A percentile compares a stretch with the other conserved stretches of the same genome.
Conservation (phyloP, 1,284 basidiomycete species). For the Ganoderma lucidum region DNA sequence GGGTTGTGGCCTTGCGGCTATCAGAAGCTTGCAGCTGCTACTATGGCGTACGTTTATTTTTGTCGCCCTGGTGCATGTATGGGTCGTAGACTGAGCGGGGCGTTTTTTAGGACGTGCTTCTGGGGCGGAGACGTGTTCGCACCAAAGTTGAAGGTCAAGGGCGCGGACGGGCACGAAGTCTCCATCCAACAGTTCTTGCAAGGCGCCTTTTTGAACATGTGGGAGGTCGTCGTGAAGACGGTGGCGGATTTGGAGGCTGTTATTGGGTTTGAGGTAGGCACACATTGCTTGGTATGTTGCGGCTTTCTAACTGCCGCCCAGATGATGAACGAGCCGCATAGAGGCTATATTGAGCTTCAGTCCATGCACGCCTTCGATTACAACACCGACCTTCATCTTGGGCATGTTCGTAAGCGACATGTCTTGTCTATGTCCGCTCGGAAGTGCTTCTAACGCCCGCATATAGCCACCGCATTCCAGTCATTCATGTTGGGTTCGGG, state of each 20-base stretch:
- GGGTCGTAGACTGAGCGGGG: background rate
- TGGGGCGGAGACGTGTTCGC: slow-evolving; percentile 91
- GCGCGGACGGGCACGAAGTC: slow-evolving; percentile 55
- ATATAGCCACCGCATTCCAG: slow-evolving; percentile 79
- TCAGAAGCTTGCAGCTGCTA: slow-evolving; percentile 87
- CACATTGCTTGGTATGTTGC: background rate
- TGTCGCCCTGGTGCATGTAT: background rate
- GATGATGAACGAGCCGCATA: slow-evolving; percentile 97
- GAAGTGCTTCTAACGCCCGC: background rate
- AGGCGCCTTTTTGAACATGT: slow-evolving; percentile 82
- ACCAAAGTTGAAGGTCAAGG: slow-evolving; percentile 70
- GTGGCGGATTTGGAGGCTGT: slow-evolving; percentile 83
- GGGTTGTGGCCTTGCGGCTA: slow-evolving; percentile 94
- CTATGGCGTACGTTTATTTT: slow-evolving; percentile 76
- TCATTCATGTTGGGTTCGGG: slow-evolving; percentile 88
- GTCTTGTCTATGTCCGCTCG: no score
- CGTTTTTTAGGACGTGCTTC: slow-evolving; percentile 70
- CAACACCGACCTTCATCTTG: slow-evolving; percentile 93
- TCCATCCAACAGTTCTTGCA: slow-evolving; percentile 89
- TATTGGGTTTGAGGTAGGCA: slow-evolving; percentile 84
- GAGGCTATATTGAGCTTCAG: slow-evolving; percentile 87
- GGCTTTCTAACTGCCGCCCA: slow-evolving; percentile 39
- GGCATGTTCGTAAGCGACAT: slow-evolving; percentile 73
- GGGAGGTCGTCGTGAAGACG: slow-evolving; percentile 71
- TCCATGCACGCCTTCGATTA: slow-evolving; percentile 92